Conservation (phyloP, 176 grass and related monocot species). For the Oryza nivara region DNA sequence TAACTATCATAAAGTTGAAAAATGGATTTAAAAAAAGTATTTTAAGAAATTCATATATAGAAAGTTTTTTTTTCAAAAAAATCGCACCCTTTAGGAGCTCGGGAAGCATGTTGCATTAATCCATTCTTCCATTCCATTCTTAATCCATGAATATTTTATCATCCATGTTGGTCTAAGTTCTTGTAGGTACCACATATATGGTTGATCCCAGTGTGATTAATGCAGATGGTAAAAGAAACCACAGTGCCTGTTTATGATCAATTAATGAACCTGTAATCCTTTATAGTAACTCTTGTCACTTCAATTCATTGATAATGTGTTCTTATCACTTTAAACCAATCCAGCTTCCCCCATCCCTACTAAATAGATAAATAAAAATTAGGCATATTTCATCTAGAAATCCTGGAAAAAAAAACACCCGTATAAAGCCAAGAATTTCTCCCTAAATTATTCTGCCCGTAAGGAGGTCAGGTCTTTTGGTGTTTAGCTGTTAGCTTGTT, state of each 20-base stretch:
- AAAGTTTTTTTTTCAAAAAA: too few species aligned
- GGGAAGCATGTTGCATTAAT: too few species aligned
- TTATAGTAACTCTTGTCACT: background rate
- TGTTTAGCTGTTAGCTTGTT: constrained; percentile 14
- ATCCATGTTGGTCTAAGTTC: constrained; percentile 29
- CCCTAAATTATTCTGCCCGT: constrained; percentile 2
- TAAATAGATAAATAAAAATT: background rate
- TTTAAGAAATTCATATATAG: too few species aligned
- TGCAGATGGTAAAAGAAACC: constrained; percentile 2
- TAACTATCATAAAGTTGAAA: too few species aligned
- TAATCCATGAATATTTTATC: background rate
- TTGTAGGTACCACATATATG: background rate
- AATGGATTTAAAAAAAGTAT: too few species aligned
- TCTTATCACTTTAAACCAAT: background rate
- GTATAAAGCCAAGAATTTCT: background rate
- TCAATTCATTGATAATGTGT: background rate
- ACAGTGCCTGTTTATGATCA: background rate
- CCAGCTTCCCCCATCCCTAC: background rate
- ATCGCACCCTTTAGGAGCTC: too few species aligned
- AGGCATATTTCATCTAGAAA: constrained; percentile 3
- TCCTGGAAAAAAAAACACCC: background rate
- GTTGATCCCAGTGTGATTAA: constrained; percentile 10
- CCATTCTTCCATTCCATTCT: background rate
- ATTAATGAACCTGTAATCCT: background rate
- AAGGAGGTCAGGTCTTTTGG: background rate